Base-by-base conservation (phyloP, 768 basidiomycete genomes). In the Phlegmacium glaucopus region DNA sequence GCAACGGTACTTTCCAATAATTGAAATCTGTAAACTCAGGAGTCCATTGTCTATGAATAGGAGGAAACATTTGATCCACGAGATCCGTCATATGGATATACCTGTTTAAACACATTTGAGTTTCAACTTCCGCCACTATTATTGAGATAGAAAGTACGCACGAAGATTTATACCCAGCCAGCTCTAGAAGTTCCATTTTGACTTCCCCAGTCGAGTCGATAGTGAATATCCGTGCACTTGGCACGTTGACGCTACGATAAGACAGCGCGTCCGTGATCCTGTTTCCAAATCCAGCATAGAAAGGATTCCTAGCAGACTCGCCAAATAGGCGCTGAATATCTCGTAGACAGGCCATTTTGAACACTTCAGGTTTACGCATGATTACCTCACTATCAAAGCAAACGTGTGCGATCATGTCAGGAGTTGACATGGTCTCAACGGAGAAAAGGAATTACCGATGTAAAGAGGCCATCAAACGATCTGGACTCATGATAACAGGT, bases 11-110 rank as follows among this genome's bases (percentile, higher is more conserved):
- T 53, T 92, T 87, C 96, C 96, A 99, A 61, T 82, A 99, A 61
- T 95, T 97, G 76, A 96, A 94, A 65, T 98, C 95, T 1, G 94
- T 96, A 64, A 80, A 99, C 62, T 94, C 94, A 1, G 90, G 82
- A 10, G 85, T 78, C 80, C 85, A 87, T 62, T 90, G 91, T 43
- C 86, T 82, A 62, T 93, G 79, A 46, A 98, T 93, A 0, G 95
- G 92, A 28, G 96, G 96, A 73, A 99, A 99, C 85, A 96, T 94
- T 68, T 96, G 94, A 69, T 99, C 94, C 12, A 99, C 96, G n/a
- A 99, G 80, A 65, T 98, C 94, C 7, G 94, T 95, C 92, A 98
- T 94, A 62, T 94, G 90, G 50, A 97, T 97, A 65, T 98, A 98
- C 45, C 93, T 53, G 27, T 22, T 22, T 22, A 39, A 26, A 45